phyloP scores from a whole-genome alignment of 2,329 filamentous ascomycete species.

The Diaporthe australafricana region DNA sequence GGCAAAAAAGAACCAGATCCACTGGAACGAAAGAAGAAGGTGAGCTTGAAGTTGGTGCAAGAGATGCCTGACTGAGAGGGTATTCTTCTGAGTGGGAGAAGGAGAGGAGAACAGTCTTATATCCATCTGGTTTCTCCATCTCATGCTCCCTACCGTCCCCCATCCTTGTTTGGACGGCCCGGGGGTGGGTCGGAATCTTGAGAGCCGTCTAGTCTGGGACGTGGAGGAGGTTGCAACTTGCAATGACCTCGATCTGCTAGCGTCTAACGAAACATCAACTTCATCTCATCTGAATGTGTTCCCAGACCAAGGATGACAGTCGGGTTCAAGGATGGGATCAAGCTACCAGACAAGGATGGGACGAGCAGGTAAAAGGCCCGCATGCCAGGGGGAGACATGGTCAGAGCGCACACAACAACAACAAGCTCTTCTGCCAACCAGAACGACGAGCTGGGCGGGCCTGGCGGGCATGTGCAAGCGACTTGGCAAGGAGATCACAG shows the following conservation, averaged over 20 bases:
- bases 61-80: not conserved
- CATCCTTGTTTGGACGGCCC: constrained; percentile 29
- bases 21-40: constrained; percentile 32
- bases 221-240: constrained; percentile 12
- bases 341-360: constrained; percentile 10
- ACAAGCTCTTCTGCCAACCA: not conserved
- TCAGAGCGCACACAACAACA: not conserved
- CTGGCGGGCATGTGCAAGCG: constrained; percentile 22
- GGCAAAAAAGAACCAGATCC: constrained; percentile 28
- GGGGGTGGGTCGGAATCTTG: constrained; percentile 16
- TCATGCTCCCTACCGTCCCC: not conserved
- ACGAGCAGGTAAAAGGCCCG: constrained; percentile 15
- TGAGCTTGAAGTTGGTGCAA: not conserved
- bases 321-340: constrained; percentile 12
- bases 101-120: constrained; percentile 24
- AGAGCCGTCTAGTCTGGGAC: not conserved
- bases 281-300: constrained; percentile 26
- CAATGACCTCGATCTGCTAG: constrained; percentile 12
- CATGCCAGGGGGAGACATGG: not conserved
- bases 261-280: constrained; percentile 14
- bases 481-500: constrained; percentile 23
- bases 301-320: constrained; percentile 22
- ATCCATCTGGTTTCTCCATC: constrained; percentile 30
- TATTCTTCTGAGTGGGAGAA: not conserved
- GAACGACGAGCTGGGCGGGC: constrained; percentile 6